Base-by-base conservation (phyloP, 2,329 filamentous ascomycete genomes). In the Aspergillus novofumigatus region DNA sequence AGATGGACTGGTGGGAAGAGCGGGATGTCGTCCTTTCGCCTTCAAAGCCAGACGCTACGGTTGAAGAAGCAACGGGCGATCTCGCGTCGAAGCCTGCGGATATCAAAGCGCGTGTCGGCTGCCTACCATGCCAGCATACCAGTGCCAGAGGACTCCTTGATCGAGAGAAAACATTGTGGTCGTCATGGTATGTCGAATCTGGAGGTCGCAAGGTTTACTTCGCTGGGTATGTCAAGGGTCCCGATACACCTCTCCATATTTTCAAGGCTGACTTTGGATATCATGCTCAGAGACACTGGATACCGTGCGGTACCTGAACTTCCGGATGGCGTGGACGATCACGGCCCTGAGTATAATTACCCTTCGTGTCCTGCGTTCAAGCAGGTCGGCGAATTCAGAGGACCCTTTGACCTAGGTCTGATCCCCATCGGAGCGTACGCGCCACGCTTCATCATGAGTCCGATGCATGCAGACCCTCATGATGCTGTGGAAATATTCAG, bases 1-100 rank as follows among this genome's bases (percentile, higher is more conserved):
- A 97, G 76, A 74, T 97, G 67, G 93, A 97, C 75, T 97, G 93
- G 93, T 97, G 93, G 93, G 87, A 96, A 65, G 87, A 90, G 61
- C 82, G 86, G 5, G 86, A 93, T 50, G 73, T 96, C n/a, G 85
- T 78, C 0, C 75, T 96, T 26, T 79, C 82, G 14, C 70, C 75
- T 6, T 65, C 67, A 9, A 54, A 65, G 62, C 62, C 66, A 14
- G 42, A 52, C 1, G 55, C 62, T 0, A 64, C 72, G 51, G 68
- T 75, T 3, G 69, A 67, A 32, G 66, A 51, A 28, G 17, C 62
- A n/a, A 58, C 61, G 8, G 65, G 70, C 21, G 65, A 62, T 51
- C 52, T 60, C 21, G 23, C 56, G 48, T 55, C 65, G 0, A 62
- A 61, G 3, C 41, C 67, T 10, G 63, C 69, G 3, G 78, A 81